Base-by-base conservation (phyloP, 805 yeast genomes). In the Zygotorulaspora florentina region DNA sequence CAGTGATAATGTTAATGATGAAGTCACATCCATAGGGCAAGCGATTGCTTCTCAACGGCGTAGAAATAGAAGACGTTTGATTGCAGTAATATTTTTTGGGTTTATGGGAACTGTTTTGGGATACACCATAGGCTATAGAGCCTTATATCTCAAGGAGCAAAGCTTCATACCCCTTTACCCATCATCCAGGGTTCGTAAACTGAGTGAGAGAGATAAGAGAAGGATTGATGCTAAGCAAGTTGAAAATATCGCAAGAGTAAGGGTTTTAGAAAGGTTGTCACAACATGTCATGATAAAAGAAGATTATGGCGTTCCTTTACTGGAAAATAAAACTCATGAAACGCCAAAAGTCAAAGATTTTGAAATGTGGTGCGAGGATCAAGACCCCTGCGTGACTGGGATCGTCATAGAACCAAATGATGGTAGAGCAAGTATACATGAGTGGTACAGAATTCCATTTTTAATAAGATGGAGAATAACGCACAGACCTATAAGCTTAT, bases 341-440 rank as follows among this genome's bases (percentile, higher is more conserved):
- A 50, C 58, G 1, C 61, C 59, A 5, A 41, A 43, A 37, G 46
- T 56, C 11, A 47, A 50, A 28, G 52, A 56, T 11, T 58, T 62
- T 30, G 48, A 52, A 17, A 48, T 65, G 23, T 63, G 67, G 69
- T 54, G 62, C 33, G 62, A 63, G 38, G 66, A 64, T 34, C 58
- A 55, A 37, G 59, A 58, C 26, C 62, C 63, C 4, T 57, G 63
- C 29, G 51, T 64, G 7, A 56, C 54, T 27, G 67, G 66, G 12
- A 25, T 62, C 8, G 43, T 51, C 8, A 38, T 62, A 3, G 55
- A 44, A 28, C 59, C 60, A 16, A 41, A 52, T 16, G 47, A 48
- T n/a, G 37, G 35, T 12, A 47, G 48, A 18, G 37, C 47, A 8
- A 42, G 47, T 11, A 43, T 40, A 11, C 52, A 52, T 39, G 40